Percentiles rank a stretch among this genome's conserved stretches.
phyloP scores from a whole-genome alignment of 2,329 filamentous ascomycete genomes.

The Neonectria sp. region DNA sequence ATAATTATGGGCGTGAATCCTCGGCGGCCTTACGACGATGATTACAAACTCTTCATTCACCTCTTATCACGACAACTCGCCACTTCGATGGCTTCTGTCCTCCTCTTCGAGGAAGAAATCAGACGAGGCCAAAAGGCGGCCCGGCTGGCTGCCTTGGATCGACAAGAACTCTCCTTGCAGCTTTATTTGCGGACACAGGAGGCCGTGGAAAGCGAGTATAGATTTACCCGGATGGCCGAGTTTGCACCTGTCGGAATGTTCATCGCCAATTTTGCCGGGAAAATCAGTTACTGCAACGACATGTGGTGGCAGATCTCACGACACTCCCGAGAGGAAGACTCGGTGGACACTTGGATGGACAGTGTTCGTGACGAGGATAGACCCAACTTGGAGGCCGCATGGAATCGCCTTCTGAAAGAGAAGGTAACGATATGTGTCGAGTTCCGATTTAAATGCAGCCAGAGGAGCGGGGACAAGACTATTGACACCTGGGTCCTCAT shows the following conservation, averaged over 20 bases:
- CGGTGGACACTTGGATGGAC: slow-evolving; percentile 79
- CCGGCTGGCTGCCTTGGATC: slow-evolving; percentile 81
- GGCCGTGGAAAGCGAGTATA: slow-evolving; percentile 78
- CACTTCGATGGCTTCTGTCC: slow-evolving; percentile 85
- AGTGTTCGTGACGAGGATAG: slow-evolving; percentile 79
- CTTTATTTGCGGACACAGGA: slow-evolving; percentile 76
- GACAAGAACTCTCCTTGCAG: slow-evolving; percentile 83
- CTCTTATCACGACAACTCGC: slow-evolving; percentile 82
- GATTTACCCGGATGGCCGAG: slow-evolving; percentile 88
- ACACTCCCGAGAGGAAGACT: slow-evolving; percentile 71
- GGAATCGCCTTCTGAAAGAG: slow-evolving; percentile 73
- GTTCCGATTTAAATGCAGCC: slow-evolving; percentile 81
- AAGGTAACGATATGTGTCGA: slow-evolving; percentile 78
- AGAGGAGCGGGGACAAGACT: slow-evolving; percentile 71
- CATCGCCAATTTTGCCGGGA: slow-evolving; percentile 80
- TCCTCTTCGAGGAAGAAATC: slow-evolving; percentile 88
- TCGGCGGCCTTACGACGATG: slow-evolving; percentile 82
- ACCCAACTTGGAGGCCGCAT: slow-evolving; percentile 70
- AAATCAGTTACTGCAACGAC: slow-evolving; percentile 86
- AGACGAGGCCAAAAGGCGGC: slow-evolving; percentile 81
- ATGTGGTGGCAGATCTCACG: slow-evolving; percentile 82
- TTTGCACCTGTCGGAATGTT: slow-evolving; percentile 89
- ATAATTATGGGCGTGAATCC: slow-evolving; percentile 86
- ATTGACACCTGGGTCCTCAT: slow-evolving; percentile 84
- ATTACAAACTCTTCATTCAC: slow-evolving; percentile 84